Percentiles rank a stretch among this genome's conserved stretches.
Conservation (phyloP, 2,329 filamentous ascomycete genomes). For the Coniella lustricola region DNA sequence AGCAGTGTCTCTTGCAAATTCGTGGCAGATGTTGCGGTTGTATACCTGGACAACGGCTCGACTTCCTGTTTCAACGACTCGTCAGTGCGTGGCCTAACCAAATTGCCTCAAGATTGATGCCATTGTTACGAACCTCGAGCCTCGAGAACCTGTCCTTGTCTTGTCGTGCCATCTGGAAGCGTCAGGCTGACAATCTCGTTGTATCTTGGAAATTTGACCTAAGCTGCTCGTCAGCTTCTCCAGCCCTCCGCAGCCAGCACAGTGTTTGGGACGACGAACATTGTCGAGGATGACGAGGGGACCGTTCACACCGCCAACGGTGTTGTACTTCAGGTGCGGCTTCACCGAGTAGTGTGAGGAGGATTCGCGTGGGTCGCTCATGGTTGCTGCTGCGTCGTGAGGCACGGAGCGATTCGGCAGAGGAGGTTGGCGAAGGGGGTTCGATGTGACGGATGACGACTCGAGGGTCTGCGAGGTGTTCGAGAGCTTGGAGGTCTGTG, state of each 20-base stretch:
- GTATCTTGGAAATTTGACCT: slow-evolving; percentile 97
- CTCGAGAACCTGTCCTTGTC: slow-evolving; percentile 93
- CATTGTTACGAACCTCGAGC: slow-evolving; percentile 66
- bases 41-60: slow-evolving; percentile 89
- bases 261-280: slow-evolving; percentile 45
- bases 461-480: slow-evolving; percentile 7
- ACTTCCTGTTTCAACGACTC: slow-evolving; percentile 54
- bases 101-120: slow-evolving; percentile 16
- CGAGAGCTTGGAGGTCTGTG: slow-evolving; percentile 14
- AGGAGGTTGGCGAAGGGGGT: neutral
- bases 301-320: slow-evolving; percentile 94
- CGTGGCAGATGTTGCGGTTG: slow-evolving; percentile 9
- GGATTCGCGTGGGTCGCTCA: slow-evolving; percentile 50
- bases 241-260: slow-evolving; percentile 14
- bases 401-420: neutral
- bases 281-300: slow-evolving; percentile 96
- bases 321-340: slow-evolving; percentile 83
- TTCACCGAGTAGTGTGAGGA: slow-evolving; percentile 53
- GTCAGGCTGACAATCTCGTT: slow-evolving; percentile 98
- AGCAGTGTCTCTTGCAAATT: slow-evolving; percentile 18
- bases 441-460: slow-evolving; percentile 10
- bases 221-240: slow-evolving; percentile 21
- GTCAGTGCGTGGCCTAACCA: slow-evolving; percentile 4
- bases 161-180: slow-evolving; percentile 86
- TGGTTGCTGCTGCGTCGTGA: slow-evolving; percentile 24